Evolutionary conservation across 768 basidiomycete genomes (phyloP), one percentile per base, ranked within the genome.

Genomic region (Hemileccinum rubropunctum): DNA sequence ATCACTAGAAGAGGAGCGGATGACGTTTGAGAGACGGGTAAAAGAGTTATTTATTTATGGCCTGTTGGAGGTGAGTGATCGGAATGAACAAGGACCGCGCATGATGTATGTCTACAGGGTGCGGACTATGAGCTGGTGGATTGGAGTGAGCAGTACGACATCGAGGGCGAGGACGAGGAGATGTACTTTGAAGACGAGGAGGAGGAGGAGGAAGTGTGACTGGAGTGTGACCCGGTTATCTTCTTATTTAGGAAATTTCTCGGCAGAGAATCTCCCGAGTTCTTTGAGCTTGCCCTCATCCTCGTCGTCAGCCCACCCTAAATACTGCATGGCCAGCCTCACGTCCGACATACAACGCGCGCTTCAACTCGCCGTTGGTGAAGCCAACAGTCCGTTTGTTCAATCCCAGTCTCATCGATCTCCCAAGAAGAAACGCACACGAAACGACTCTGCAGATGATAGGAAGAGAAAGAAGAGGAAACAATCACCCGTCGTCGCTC

Each of bases 11-110:
- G 82, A 86, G 48, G 66, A 67, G 6, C 76, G 71, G 57, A 65
- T 58, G 20, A 59, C 61, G 7, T 90, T 91, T 64, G 78, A 83
- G 59, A 72, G 86, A 36, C 67, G 73, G 26, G 65, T 91, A n/a
- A 76, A 70, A 43, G 88, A 91, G 62, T 71, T 75, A 11, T 84
- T 90, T 56, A 86, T 91, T 20, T 88, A 90, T 55, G 89, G 89
- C 6, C 63, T 83, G 50, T 71, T 91, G 11, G 84, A 88, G 65
- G 89, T 82, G 68, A 67, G 82, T 68, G 27, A 36, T 8, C 14
- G 9, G 15, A 28, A 26, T 18, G 42, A 7, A 17, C 21, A 4
- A 4, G 9, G 20, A 15, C 28, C 8, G 9, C n/a, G 7, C n/a
- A 41, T 48, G 46, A 53, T 43, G 36, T 40, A 43, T 47, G 18